These are phyloP conservation scores for Ophiostoma triangulosporum DNA, from an alignment of 2,329 filamentous ascomycete genomes.

Conservation along the genomic window DNA sequence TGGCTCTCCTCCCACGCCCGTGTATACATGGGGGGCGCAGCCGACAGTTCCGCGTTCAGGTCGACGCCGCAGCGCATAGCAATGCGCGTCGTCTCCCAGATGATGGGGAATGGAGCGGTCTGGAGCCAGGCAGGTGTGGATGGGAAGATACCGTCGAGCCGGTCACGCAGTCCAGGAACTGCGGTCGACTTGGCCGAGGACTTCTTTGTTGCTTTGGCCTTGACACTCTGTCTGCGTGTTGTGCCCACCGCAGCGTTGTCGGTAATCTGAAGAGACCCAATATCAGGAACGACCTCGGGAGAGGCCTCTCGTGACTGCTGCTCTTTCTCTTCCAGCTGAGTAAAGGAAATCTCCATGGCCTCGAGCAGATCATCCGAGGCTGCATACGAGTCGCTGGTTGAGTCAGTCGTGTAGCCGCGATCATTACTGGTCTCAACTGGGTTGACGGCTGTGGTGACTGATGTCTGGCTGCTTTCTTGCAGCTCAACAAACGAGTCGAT, in stretches of 20 bases:
- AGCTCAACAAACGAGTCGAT: slow-evolving; percentile 4
- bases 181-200: background rate
- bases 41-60: slow-evolving; percentile 19
- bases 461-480: background rate
- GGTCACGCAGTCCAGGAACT: slow-evolving; percentile 15
- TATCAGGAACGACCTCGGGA: slow-evolving; percentile 5
- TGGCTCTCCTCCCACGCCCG: slow-evolving; percentile 32
- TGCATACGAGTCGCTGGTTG: slow-evolving; percentile 7
- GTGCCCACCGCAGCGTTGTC: no score
- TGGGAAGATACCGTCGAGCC: slow-evolving; percentile 26
- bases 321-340: background rate
- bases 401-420: background rate
- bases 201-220: background rate
- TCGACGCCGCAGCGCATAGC: slow-evolving; percentile 32
- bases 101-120: slow-evolving; percentile 32
- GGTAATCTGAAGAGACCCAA: slow-evolving; percentile 5
- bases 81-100: slow-evolving; percentile 39
- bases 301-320: slow-evolving; percentile 3
- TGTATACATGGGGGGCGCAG: slow-evolving; percentile 19
- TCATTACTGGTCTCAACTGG: background rate
- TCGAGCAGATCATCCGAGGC: slow-evolving; percentile 3
- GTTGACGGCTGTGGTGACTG: background rate
- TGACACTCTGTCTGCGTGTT: no score
- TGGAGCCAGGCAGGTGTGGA: slow-evolving; percentile 28
- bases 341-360: slow-evolving; percentile 6